These are phyloP conservation scores for Phaffia australis DNA, from an alignment of 768 basidiomycete species.

Conservation along the genomic window DNA sequence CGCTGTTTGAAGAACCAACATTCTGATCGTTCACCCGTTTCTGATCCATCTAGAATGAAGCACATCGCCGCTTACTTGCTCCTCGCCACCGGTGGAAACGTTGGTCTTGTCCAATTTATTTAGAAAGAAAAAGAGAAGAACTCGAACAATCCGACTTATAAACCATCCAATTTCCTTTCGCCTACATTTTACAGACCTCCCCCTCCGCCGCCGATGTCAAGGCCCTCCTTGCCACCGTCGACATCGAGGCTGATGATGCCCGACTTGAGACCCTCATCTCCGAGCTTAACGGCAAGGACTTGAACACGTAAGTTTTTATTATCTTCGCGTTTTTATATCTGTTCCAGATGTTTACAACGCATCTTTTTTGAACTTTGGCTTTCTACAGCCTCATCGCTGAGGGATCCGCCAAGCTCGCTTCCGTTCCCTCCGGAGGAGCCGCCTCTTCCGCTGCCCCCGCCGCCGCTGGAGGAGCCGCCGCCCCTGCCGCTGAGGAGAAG, in stretches of 20 bases:
- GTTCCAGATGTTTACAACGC: no score
- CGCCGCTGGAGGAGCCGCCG: slow-evolving; percentile 51
- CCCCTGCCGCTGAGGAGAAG: slow-evolving; percentile 52
- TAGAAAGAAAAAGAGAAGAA: no score
- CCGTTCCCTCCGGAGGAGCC: slow-evolving; percentile 89
- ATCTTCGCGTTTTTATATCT: background rate
- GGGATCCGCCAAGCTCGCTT: slow-evolving; percentile 85
- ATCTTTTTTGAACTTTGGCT: background rate
- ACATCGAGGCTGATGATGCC: slow-evolving; percentile 74
- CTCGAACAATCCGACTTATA: background rate
- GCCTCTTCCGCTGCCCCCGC: slow-evolving; percentile 45
- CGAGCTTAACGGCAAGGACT: slow-evolving; percentile 81
- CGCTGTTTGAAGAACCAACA: slow-evolving; percentile 29
- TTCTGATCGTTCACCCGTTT: slow-evolving; percentile 27
- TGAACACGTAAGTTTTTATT: slow-evolving; percentile 55
- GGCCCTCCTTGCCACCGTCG: slow-evolving; percentile 71
- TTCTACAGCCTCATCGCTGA: slow-evolving; percentile 67
- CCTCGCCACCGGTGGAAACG: slow-evolving; percentile 86
- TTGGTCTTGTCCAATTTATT: slow-evolving; percentile 42
- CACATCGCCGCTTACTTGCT: slow-evolving; percentile 88
- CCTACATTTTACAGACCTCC: slow-evolving; percentile 18
- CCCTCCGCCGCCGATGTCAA: slow-evolving; percentile 75
- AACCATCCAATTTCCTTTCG: background rate
- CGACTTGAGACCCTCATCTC: slow-evolving; percentile 71
- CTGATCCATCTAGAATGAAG: slow-evolving; percentile 34